Conservation (phyloP, 352 stramenopile species). For the Pythium pyrilobum region DNA sequence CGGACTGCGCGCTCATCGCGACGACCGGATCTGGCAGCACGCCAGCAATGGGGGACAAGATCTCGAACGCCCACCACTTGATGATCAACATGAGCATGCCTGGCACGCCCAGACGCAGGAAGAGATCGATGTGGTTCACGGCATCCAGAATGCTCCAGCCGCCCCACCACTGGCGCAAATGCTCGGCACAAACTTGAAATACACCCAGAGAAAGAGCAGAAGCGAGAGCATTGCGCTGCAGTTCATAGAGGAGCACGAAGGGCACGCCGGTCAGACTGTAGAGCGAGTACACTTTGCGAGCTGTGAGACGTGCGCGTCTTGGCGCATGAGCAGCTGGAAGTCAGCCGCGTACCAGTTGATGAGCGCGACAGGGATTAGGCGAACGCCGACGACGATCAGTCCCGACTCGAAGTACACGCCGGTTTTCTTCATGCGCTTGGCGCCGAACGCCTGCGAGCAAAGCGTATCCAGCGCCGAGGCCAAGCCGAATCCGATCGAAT, state of each 20-base stretch:
- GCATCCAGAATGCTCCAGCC: slow-evolving; percentile 54
- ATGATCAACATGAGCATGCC: slow-evolving; percentile 61
- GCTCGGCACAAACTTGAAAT: slow-evolving; percentile 36
- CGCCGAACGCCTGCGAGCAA: slow-evolving; percentile 79
- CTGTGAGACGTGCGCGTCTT: slow-evolving; percentile 39
- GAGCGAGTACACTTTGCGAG: slow-evolving; percentile 42
- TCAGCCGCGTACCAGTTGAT: slow-evolving; percentile 45
- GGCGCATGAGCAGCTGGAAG: slow-evolving; percentile 40
- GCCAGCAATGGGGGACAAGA: slow-evolving; percentile 65
- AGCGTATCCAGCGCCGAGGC: slow-evolving; percentile 85
- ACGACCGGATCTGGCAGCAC: slow-evolving; percentile 54
- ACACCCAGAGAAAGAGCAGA: slow-evolving; percentile 42
- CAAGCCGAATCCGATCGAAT: slow-evolving; percentile 60
- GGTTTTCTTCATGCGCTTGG: slow-evolving; percentile 44
- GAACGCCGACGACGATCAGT: slow-evolving; percentile 38
- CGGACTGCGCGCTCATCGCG: slow-evolving; percentile 57
- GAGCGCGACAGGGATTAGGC: slow-evolving; percentile 34
- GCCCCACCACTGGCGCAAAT: slow-evolving; percentile 44
- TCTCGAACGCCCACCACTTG: slow-evolving; percentile 77
- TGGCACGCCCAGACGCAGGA: slow-evolving; percentile 56
- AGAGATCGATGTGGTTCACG: slow-evolving; percentile 38
- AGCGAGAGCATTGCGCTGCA: slow-evolving; percentile 59
- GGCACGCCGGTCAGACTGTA: slow-evolving; percentile 58
- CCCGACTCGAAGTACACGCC: slow-evolving; percentile 62
- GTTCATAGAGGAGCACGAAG: slow-evolving; percentile 73